phyloP scores from a whole-genome alignment of 306 rosid species.

The Casuarina equisetifolia region DNA sequence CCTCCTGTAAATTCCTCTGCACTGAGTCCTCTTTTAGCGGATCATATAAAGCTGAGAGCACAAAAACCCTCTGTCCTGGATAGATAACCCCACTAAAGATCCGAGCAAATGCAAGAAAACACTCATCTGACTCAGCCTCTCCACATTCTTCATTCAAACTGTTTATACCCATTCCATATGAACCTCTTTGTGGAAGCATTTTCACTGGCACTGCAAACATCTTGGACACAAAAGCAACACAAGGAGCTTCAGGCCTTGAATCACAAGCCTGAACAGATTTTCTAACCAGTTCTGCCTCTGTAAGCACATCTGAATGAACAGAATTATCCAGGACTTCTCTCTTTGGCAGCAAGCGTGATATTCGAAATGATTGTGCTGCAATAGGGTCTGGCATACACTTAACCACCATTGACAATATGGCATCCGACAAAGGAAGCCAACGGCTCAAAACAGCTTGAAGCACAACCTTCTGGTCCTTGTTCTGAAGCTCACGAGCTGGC shows the following conservation, averaged over 20 bases:
- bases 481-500: constrained; percentile 66
- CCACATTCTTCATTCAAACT: constrained; percentile 44
- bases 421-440: constrained; percentile 78
- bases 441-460: constrained; percentile 81
- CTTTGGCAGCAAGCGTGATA: constrained; percentile 65
- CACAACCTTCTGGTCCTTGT: constrained; percentile 71
- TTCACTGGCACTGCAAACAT: constrained; percentile 86
- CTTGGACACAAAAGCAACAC: constrained; percentile 83
- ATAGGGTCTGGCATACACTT: constrained; percentile 70
- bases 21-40: constrained; percentile 71
- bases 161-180: constrained; percentile 36
- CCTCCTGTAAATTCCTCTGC: constrained; percentile 84
- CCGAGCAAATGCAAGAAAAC: constrained; percentile 90
- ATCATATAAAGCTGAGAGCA: constrained; percentile 88
- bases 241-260: constrained; percentile 65
- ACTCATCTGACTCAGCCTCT: constrained; percentile 74
- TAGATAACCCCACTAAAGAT: constrained; percentile 77
- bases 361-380: constrained; percentile 58
- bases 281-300: constrained; percentile 54
- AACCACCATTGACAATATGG: constrained; percentile 71
- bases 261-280: constrained; percentile 66
- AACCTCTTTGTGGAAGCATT: constrained; percentile 55
- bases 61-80: constrained; percentile 69
- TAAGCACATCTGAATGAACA: constrained; percentile 31
- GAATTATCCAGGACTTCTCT: constrained; percentile 37